Base-by-base conservation (phyloP, 305 asterid genomes). In the Plantago coronopus region DNA sequence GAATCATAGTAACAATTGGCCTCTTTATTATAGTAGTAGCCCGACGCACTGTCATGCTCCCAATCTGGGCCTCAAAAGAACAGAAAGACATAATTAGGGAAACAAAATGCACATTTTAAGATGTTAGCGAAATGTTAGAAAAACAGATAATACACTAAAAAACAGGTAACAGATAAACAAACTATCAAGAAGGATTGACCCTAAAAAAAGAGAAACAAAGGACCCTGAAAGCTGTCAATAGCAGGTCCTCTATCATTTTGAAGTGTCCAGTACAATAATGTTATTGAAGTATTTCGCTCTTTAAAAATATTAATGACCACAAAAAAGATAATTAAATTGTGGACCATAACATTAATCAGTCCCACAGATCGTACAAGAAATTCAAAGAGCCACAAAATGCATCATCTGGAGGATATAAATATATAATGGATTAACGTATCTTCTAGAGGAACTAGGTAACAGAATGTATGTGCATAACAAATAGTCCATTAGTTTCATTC, bases 21-120 rank as follows among this genome's bases (percentile, higher is more conserved):
- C 47, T 67, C 74, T 74, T 78, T 78, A 63, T 81, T 85, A 73
- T 80, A 82, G 74, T 87, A 87, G 74, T 87, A 89, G 58, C 99
- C 94, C 2, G 96, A 74, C 55, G 97, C 76, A 69, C 79, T 78
- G 60, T 93, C 88, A 14, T 70, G 63, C 76, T 79, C 95, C 99
- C 99, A 89, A 43, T 85, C 99, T 93, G 89, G 18, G 48, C 53
- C 5, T 7, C 54, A 22, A 53, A 38, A 17, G 53, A 25, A 13
- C 25, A 62, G 42, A 0, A 59, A 63, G 44, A 29, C 25, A 17
- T 17, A 51, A 38, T 3, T 19, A 44, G 48, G 11, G 17, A 11
- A 22, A 25, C 7, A 2, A 23, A 23, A 5, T 2, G 12, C 17
- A 53, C 10, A 5, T 15, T 25, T 34, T 7, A 6, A 3, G 11